These are phyloP conservation scores for Pinus albicaulis DNA, from an alignment of 75 land plant genomes.

Conservation along the genomic window DNA sequence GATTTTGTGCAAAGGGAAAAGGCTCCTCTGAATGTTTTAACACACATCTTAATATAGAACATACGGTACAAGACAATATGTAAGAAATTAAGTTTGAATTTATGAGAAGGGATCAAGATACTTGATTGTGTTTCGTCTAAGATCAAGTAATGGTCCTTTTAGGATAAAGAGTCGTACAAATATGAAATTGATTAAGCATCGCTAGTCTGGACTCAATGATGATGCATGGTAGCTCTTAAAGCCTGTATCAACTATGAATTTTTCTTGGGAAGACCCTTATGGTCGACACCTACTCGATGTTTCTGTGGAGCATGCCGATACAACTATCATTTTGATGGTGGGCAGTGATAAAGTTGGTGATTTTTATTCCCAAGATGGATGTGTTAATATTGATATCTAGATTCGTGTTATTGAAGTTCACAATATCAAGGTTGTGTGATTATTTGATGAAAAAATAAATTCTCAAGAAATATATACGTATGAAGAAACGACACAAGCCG, in stretches of 20 bases:
- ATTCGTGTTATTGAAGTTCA: conserved; percentile 48
- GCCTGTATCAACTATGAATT: conserved; percentile 67
- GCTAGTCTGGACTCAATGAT: conserved; percentile 74
- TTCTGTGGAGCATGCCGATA: conserved; percentile 12
- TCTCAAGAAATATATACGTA: not conserved
- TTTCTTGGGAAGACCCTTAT: conserved; percentile 90
- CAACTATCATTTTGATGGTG: conserved; percentile 18
- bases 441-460: conserved; percentile 27
- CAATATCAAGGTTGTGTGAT: conserved; percentile 52
- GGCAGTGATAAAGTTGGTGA: conserved; percentile 46
- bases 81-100: conserved; percentile 81
- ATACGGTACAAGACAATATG: conserved; percentile 44
- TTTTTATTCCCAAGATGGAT: conserved; percentile 12
- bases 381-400: conserved; percentile 17
- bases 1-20: too few species aligned
- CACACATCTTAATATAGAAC: too few species aligned
- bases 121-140: conserved; percentile 77
- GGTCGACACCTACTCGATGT: conserved; percentile 69
- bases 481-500: conserved; percentile 20
- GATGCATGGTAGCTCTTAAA: conserved; percentile 56
- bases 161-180: conserved; percentile 86
- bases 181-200: conserved; percentile 32
- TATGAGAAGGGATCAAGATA: conserved; percentile 98
- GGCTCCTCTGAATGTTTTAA: too few species aligned
- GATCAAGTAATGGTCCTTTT: conserved; percentile 72